These are phyloP conservation scores for Hanseniaspora lindneri DNA, from an alignment of 805 yeast genomes.

Conservation along the genomic window DNA sequence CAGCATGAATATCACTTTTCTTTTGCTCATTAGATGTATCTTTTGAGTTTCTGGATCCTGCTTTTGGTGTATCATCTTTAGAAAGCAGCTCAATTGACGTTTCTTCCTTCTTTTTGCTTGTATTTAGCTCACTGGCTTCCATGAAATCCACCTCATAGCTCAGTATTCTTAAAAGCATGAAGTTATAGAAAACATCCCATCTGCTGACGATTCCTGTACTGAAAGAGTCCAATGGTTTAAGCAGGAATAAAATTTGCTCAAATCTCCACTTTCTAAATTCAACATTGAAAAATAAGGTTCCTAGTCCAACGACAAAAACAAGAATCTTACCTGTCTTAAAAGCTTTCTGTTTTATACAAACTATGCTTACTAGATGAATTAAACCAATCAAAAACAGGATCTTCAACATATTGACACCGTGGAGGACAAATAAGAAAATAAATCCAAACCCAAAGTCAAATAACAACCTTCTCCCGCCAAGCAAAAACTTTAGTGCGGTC, in stretches of 20 bases:
- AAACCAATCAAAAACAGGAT: slow-evolving; percentile 18
- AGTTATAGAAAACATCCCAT: slow-evolving; percentile 95
- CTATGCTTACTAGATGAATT: slow-evolving; percentile 3
- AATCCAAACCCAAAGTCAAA: slow-evolving; percentile 69
- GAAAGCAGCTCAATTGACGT: slow-evolving; percentile 2
- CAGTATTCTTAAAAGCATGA: slow-evolving; percentile 70
- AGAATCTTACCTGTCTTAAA: slow-evolving; percentile 19
- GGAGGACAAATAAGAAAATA: slow-evolving; percentile 56
- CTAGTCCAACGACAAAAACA: slow-evolving; percentile 74
- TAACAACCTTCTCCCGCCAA: slow-evolving; percentile 33
- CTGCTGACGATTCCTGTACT: slow-evolving; percentile 68
- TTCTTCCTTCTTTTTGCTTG: slow-evolving; percentile 3
- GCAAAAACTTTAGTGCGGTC: slow-evolving; percentile 1
- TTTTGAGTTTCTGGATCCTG: slow-evolving; percentile 14
- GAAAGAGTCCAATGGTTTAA: slow-evolving; percentile 47
- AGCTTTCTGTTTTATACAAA: slow-evolving; percentile 14
- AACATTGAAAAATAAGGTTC: slow-evolving; percentile 67
- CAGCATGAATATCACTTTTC: slow-evolving; percentile 20
- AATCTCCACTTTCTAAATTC: slow-evolving; percentile 43
- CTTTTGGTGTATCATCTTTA: slow-evolving; percentile 4
- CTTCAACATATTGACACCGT: slow-evolving; percentile 58
- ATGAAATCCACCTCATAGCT: slow-evolving; percentile 73
- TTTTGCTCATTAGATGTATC: slow-evolving; percentile 20
- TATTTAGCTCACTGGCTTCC: not conserved
- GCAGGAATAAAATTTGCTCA: slow-evolving; percentile 29